These are phyloP conservation scores for Starmerella khaoyaiensis DNA, from an alignment of 805 yeast species.

Conservation along the genomic window DNA sequence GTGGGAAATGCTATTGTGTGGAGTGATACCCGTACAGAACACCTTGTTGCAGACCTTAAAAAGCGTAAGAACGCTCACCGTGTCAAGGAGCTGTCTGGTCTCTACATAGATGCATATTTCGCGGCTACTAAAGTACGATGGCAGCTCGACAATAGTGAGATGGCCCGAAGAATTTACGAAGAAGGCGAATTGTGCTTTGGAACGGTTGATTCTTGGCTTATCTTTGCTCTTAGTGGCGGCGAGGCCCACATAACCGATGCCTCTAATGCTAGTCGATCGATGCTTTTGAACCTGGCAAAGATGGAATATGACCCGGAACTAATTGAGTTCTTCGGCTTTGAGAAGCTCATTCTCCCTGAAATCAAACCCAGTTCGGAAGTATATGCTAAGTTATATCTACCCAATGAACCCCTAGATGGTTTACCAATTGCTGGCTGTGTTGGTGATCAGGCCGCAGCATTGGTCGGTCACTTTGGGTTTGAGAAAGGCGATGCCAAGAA, in stretches of 20 bases:
- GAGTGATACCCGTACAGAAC: constrained; percentile 85
- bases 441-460: constrained; percentile 88
- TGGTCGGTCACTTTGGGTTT: constrained; percentile 85
- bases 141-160: constrained; percentile 69
- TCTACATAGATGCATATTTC: constrained; percentile 82
- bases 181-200: constrained; percentile 78
- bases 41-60: constrained; percentile 51
- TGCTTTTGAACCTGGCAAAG: constrained; percentile 71
- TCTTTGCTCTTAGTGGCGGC: constrained; percentile 62
- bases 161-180: constrained; percentile 54
- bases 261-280: constrained; percentile 84
- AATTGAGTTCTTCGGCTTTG: constrained; percentile 68
- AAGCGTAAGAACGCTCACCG: constrained; percentile 42
- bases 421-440: constrained; percentile 79
- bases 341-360: constrained; percentile 58
- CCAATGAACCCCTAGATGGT: constrained; percentile 41
- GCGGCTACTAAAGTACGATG: constrained; percentile 82
- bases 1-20: constrained; percentile 84
- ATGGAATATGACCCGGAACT: constrained; percentile 63
- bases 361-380: constrained; percentile 66
- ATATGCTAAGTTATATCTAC: constrained; percentile 59
- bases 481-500: constrained; percentile 79
- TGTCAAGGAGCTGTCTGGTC: constrained; percentile 57
- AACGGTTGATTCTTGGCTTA: constrained; percentile 88
- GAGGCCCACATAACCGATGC: constrained; percentile 68